Base-by-base conservation (phyloP, 192 early-diverging fungal species). In the Backusella macrospora region DNA sequence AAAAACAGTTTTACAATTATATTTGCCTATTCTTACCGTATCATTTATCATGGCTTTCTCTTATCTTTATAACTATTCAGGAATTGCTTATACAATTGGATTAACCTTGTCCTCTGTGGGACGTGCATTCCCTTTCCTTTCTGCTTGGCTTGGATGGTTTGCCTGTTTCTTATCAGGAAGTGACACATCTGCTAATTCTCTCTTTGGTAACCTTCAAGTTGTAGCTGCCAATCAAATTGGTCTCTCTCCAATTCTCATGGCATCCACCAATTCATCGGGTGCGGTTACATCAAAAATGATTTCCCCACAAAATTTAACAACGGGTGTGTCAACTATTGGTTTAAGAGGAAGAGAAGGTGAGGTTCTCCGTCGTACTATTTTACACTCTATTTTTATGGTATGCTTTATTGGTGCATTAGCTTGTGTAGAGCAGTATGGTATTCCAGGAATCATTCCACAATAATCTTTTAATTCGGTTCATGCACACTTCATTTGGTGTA, bases 121-220 rank as follows among this genome's bases (percentile, higher is more conserved):
- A 4, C 65, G 68, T 10, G 80, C 76, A 0, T 81, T 81, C 71
- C 80, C 80, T 1, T 81, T 81, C 55, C 59, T 81, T 14, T 81
- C 80, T 48, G 80, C 76, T 21, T 81, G 72, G 73, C 66, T 81
- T 0, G 80, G 80, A 15, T 81, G 80, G 80, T 9, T 81, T 2
- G 80, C 76, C 23, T 81, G 80, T 62, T 81, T 81, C 73, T 65
- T 81, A 23, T 78, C 76, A 16, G 80, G 80, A 37, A 78, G 76
- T 70, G 80, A 81, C 37, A 81, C 80, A 15, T 78, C 76, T 10
- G 73, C 76, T 15, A 81, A 81, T 70, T 73, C 76, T 55, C 64
- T 81, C 13, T 81, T 81, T 43, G 80, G 80, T 65, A 81, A 81
- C 59, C 59, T 81, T n/a, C 80, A 81, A 55, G 80, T 81, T 4